Conservation (phyloP, 1,139 yeast genomes). For the Yamadazyma buinensis region DNA sequence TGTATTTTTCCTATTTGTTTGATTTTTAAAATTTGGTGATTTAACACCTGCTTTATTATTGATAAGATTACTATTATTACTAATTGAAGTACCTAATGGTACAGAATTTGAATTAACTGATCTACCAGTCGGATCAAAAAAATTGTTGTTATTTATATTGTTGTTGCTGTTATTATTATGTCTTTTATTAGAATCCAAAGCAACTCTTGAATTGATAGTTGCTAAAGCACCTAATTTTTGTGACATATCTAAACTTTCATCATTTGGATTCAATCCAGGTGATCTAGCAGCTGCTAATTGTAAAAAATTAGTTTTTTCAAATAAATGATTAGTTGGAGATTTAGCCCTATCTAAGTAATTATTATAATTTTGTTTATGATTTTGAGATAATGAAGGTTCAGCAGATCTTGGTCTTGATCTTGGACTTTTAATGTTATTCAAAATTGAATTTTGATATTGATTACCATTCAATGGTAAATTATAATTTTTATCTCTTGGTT, state of each 20-base stretch:
- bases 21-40: constrained; percentile 12
- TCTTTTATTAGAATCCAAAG: constrained; percentile 53
- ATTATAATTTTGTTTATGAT: constrained; percentile 12
- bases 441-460: background rate
- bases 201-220: constrained; percentile 59
- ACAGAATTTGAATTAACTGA: constrained; percentile 36
- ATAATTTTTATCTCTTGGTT: constrained; percentile 29
- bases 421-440: background rate
- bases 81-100: constrained; percentile 19
- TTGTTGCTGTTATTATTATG: too few species aligned
- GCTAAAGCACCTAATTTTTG: constrained; percentile 61
- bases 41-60: constrained; percentile 11
- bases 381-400: constrained; percentile 26
- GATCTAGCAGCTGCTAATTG: constrained; percentile 39
- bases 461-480: too few species aligned
- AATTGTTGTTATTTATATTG: constrained; percentile 8
- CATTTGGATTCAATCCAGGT: constrained; percentile 14
- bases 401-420: constrained; percentile 43
- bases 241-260: constrained; percentile 34
- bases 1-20: constrained; percentile 8
- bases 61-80: background rate
- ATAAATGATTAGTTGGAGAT: constrained; percentile 44
- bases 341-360: constrained; percentile 32
- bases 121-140: constrained; percentile 33
- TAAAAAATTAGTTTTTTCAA: constrained; percentile 41